A percentile compares a stretch with the other conserved stretches of the same genome.
Evolutionary conservation across 192 early-diverging fungal genomes (phyloP).

Genomic region (Thamnidium elegans): DNA sequence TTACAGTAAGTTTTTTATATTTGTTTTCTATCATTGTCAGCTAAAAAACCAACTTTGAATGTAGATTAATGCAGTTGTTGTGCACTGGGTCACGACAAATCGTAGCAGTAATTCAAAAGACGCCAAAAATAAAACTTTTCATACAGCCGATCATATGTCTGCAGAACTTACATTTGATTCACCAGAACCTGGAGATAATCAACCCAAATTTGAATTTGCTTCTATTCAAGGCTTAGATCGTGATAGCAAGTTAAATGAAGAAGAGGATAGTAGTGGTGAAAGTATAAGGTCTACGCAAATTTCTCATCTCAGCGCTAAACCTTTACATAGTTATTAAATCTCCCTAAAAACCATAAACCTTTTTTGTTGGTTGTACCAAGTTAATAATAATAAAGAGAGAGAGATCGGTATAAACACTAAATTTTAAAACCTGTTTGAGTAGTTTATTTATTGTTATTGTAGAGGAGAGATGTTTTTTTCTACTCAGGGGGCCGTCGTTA

Average conservation of each 20-base stretch:
- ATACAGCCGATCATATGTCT: slow-evolving; percentile 13
- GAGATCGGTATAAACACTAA: too few relatives aligned
- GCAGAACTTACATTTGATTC: slow-evolving; percentile 29
- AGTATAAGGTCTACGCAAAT: slow-evolving; percentile 7
- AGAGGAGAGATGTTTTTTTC: too few relatives aligned
- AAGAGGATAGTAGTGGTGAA: slow-evolving; percentile 3
- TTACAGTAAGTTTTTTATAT: slow-evolving; percentile 34
- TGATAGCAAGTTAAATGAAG: slow-evolving; percentile 15
- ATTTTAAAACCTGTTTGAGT: too few relatives aligned
- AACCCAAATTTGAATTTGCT: neutral
- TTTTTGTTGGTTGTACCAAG: too few relatives aligned
- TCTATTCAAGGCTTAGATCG: too few relatives aligned
- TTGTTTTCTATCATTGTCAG: neutral
- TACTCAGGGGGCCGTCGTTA: too few relatives aligned
- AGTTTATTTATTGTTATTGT: too few relatives aligned
- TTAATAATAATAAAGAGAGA: too few relatives aligned
- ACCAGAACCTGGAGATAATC: neutral
- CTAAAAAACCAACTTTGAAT: neutral
- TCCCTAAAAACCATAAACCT: too few relatives aligned
- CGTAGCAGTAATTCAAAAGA: neutral
- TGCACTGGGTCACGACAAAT: slow-evolving; percentile 32
- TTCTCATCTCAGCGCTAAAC: slow-evolving; percentile 11
- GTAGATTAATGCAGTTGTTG: slow-evolving; percentile 33
- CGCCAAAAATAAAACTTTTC: slow-evolving; percentile 4
- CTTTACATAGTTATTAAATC: slow-evolving; percentile 11